A percentile compares a stretch with the other conserved stretches of the same genome.
These are phyloP conservation scores for Coccomyxa subellipsoidea DNA, from an alignment of 163 green algal genomes.

Conservation along the genomic window DNA sequence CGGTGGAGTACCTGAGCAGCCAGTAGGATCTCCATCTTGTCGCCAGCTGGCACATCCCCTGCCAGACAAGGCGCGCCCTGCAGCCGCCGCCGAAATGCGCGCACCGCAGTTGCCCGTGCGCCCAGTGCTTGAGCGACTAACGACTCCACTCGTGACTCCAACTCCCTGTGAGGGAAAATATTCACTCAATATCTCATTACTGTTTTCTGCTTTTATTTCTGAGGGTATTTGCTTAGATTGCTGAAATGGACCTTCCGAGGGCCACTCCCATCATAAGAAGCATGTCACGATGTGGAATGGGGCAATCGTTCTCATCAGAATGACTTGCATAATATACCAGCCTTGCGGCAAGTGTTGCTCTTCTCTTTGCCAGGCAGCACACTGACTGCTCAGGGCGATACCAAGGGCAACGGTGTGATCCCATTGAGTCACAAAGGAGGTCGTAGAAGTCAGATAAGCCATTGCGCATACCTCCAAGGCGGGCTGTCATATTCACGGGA, in stretches of 20 bases:
- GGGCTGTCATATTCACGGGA: not conserved
- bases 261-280: too few species aligned
- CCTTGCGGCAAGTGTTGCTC: too few species aligned
- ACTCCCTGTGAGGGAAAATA: not conserved
- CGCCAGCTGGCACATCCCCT: not conserved
- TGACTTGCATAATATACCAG: not conserved
- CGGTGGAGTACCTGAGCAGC: not conserved
- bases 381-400: too few species aligned
- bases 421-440: too few species aligned
- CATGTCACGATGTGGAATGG: not conserved
- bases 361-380: too few species aligned
- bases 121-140: constrained; percentile 45
- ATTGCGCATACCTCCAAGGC: not conserved
- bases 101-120: constrained; percentile 47
- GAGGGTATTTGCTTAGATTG: too few species aligned
- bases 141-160: constrained; percentile 42
- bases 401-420: too few species aligned
- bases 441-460: too few species aligned
- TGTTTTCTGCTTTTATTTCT: not conserved
- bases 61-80: not conserved
- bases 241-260: too few species aligned
- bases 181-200: too few species aligned
- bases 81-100: constrained; percentile 30
- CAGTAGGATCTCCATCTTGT: not conserved
- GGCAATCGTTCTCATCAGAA: not conserved